Conservation (phyloP, 495 filamentous ascomycete species). For the Penicillium tannophilum region DNA sequence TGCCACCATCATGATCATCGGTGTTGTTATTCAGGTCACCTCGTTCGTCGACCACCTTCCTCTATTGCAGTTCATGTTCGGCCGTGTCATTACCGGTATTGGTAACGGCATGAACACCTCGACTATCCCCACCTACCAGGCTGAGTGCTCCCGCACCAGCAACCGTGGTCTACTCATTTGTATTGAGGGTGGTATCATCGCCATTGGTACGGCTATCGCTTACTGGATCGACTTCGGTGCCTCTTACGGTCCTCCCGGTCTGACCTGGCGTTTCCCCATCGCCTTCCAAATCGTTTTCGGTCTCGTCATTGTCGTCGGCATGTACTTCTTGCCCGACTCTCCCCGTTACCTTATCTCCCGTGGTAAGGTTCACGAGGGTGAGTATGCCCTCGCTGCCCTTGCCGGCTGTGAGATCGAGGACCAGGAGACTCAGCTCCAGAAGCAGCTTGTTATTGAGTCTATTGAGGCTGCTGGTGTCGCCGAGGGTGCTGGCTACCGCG, state of each 20-base stretch:
- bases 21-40: conserved; percentile 75
- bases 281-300: conserved; percentile 80
- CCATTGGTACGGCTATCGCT: conserved; percentile 73
- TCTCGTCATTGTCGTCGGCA: conserved; percentile 62
- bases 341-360: conserved; percentile 74
- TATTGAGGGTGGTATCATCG: conserved; percentile 79
- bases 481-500: conserved; percentile 37
- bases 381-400: conserved; percentile 69
- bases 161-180: conserved; percentile 83
- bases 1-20: conserved; percentile 77
- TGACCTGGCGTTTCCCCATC: conserved; percentile 81
- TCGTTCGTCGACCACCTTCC: conserved; percentile 46
- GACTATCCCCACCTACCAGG: conserved; percentile 81
- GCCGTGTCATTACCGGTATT: conserved; percentile 71
- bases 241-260: conserved; percentile 62
- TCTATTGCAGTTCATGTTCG: conserved; percentile 73
- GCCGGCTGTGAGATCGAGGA: conserved; percentile 60
- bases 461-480: conserved; percentile 60
- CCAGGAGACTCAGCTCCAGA: conserved; percentile 59
- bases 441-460: conserved; percentile 71
- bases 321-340: conserved; percentile 72
- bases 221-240: conserved; percentile 88
- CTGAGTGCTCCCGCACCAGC: conserved; percentile 71
- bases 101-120: conserved; percentile 80
- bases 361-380: conserved; percentile 67